Conservation (phyloP, 2,329 filamentous ascomycete genomes). For the Sporothrix variecibatus region DNA sequence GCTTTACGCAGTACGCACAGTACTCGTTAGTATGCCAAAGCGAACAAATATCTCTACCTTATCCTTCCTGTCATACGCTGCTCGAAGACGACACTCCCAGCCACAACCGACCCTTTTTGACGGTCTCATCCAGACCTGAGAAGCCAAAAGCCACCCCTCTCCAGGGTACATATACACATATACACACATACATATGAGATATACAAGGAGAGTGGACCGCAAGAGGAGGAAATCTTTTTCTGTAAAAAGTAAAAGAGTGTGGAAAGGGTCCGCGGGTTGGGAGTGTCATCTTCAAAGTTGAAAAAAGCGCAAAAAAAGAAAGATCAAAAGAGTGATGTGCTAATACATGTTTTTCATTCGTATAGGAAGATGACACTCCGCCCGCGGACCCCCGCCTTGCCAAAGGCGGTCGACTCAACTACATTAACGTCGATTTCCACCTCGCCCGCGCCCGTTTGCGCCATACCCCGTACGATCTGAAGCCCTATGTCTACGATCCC, state of each 20-base stretch:
- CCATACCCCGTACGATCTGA: constrained; percentile 75
- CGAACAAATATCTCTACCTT: constrained; percentile 1
- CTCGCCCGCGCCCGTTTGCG: constrained; percentile 70
- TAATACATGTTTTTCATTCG: constrained; percentile 52
- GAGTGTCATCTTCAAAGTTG: constrained; percentile 58
- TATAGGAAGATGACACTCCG: constrained; percentile 76
- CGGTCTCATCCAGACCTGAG: neutral
- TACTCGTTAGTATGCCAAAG: constrained; percentile 8
- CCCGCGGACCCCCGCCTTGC: constrained; percentile 81
- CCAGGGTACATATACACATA: constrained; percentile 27
- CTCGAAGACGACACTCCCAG: constrained; percentile 21
- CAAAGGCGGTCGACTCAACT: constrained; percentile 64
- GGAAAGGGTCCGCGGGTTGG: constrained; percentile 44
- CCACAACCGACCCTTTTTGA: neutral
- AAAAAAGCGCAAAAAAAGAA: neutral
- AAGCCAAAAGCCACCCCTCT: neutral
- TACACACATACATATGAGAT: constrained; percentile 25
- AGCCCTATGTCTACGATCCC: constrained; percentile 78
- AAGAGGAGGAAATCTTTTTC: constrained; percentile 28
- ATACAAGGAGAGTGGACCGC: constrained; percentile 21
- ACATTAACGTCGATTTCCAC: constrained; percentile 70
- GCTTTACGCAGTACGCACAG: constrained; percentile 12
- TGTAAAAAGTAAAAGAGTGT: neutral
- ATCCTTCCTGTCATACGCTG: constrained; percentile 12
- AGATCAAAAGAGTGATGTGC: constrained; percentile 41